phyloP scores from a whole-genome alignment of 1,284 basidiomycete genomes.

The Meira nashicola region DNA sequence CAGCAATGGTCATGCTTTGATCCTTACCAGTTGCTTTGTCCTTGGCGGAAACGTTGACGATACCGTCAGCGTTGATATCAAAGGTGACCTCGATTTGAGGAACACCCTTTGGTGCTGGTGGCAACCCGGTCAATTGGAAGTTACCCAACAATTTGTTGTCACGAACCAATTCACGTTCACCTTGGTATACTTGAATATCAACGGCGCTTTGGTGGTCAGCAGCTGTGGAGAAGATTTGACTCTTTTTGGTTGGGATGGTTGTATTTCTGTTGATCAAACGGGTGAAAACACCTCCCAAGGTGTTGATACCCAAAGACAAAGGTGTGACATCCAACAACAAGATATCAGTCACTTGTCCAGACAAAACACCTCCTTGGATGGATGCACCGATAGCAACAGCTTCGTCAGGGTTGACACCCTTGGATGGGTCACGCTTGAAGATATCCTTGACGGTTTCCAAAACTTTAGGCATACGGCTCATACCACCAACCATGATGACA shows the following conservation, averaged over 20 bases:
- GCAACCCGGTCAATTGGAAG: slow-evolving; percentile 97
- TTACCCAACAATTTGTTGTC: slow-evolving; percentile 99
- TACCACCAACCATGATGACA: slow-evolving; percentile 95
- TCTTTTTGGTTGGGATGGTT: slow-evolving; percentile 99
- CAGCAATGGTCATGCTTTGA: slow-evolving; percentile 94
- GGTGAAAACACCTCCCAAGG: slow-evolving; percentile 98
- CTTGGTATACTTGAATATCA: slow-evolving; percentile 89
- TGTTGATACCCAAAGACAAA: slow-evolving; percentile 90
- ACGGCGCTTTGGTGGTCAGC: slow-evolving; percentile 69
- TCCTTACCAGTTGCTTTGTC: slow-evolving; percentile 97
- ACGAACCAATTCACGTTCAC: slow-evolving; percentile 91
- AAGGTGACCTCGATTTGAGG: slow-evolving; percentile 99
- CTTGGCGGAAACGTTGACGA: slow-evolving; percentile 93
- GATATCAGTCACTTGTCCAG: slow-evolving; percentile 93
- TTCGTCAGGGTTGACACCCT: slow-evolving; percentile 97
- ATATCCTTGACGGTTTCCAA: slow-evolving; percentile 84
- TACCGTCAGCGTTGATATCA: slow-evolving; percentile 96
- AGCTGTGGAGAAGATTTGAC: slow-evolving; percentile 95
- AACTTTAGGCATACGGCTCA: slow-evolving; percentile 95
- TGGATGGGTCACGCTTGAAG: slow-evolving; percentile 90
- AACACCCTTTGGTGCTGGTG: slow-evolving; percentile 94
- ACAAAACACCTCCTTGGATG: slow-evolving; percentile 90
- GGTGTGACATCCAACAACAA: slow-evolving; percentile 93
- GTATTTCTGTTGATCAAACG: slow-evolving; percentile 77
- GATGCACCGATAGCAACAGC: slow-evolving; percentile 88